Base-by-base conservation (phyloP, 164 flowering plant species). In the Malania oleifera region DNA sequence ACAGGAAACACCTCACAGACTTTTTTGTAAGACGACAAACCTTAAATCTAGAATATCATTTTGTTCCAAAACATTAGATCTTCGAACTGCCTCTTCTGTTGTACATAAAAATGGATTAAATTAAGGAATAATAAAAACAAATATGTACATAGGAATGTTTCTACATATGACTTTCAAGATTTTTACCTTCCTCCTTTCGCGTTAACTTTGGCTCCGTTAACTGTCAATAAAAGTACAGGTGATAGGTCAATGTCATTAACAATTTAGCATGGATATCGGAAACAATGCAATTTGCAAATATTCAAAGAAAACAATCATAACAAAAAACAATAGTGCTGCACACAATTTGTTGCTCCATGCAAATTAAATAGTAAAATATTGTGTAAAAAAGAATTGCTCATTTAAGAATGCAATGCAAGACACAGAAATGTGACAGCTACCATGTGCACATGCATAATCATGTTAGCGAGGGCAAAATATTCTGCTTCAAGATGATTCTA, bases 11-110 rank as follows among this genome's bases (percentile, higher is more conserved):
- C 15, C 24, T 14, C 18, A 28, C 2, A 13, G 19, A 40, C 31
- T 26, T 28, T n/a, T 18, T 22, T 20, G 29, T 19, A 46, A 1
- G 29, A 57, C 26, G 29, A 57, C 74, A 57, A 62, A 91, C 97
- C 98, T 90, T 67, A 93, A 75, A 64, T 72, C 43, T 17, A 54
- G 56, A 24, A 72, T 61, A 20, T 71, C 91, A 70, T 90, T 68
- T 19, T 71, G 27, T 75, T 90, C 97, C 70, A 77, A 22, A 40
- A 96, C 97, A 45, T 78, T 74, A 40, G 89, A 77, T 74, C 98
- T 81, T 52, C 93, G 77, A 62, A 79, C 67, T 62, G 83, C 91
- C 70, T 92, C 98, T 66, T 89, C 97, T 91, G 70, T 73, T 35
- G 24, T 28, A 54, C 43, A 59, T 49, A 20, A 59, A 54, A 48